Evolutionary conservation across 2,329 filamentous ascomycete genomes (phyloP), one percentile per base, ranked within the genome.

Genomic region (Pseudohalonectria lignicola): DNA sequence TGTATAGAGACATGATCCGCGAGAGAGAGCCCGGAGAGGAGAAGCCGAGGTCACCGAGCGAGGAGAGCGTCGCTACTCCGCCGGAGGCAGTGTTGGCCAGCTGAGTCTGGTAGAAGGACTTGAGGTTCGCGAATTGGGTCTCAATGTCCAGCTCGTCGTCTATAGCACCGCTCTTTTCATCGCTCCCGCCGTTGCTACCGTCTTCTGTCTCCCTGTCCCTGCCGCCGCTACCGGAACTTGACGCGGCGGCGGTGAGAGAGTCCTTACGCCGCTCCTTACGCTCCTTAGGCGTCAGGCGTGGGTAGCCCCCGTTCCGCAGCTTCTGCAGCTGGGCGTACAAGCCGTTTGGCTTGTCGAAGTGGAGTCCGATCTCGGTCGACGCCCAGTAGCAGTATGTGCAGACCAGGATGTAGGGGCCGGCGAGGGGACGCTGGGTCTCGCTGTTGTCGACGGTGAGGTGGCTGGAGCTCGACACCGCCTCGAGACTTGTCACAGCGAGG

Each of bases 371-470:
- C 54, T 98, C 92, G 37, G 82, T 72, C 2, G 87, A 90, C 45
- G 77, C 86, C 92, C 92, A 98, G 57, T 84, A 79, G 64, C 92
- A 98, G 60, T 94, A 94, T 37, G 79, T 77, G 64, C 92, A 98
- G 28, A 80, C 76, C 31, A 98, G 69, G 25, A 90, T 78, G 60
- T 81, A 95, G 1, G 83, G 79, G 2, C 63, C 66, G 5, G 50
- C 43, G 18, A 16, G 29, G 4, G 53, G 47, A n/a, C 49, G 47
- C 16, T 57, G 42, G 19, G 59, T 36, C 34, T 53, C 40, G 21
- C 63, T 51, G 41, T 54, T 58, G 30, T 69, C 69, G n/a, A 65
- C 54, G 12, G 57, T 56, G 5, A 67, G 58, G 29, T 66, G 20
- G 39, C 51, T 60, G 16, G 59, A 47, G 57, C 70, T 67, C 2